Base-by-base conservation (phyloP, 805 yeast species). In the Candida germanica region DNA sequence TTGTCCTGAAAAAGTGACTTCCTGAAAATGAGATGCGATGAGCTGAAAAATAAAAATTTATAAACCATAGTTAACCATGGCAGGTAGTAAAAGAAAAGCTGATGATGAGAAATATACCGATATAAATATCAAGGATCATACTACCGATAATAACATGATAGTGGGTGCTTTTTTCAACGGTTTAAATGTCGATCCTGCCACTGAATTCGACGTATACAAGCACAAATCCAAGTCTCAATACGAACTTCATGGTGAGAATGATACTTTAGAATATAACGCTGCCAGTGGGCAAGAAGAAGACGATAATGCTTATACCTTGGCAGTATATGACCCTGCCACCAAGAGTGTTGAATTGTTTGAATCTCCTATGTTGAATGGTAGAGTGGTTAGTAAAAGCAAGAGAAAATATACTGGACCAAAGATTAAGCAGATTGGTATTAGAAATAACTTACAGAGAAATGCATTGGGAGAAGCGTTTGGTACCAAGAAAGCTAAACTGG, bases 401-500 rank as follows among this genome's bases (percentile, higher is more conserved):
- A 75, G 80, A 49, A 62, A 62, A 29, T 69, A 69, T 43, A 65
- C 66, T 30, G 85, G 87, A 5, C 93, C 93, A 15, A 60, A 69
- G 17, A 70, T 86, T 38, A 78, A 75, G 61, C 83, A 77, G 56
- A 61, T 65, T 6, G 75, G 75, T 22, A 63, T 65, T 25, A 62
- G 66, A 43, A 62, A 72, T 49, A 66, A 73, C 40, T 65, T 70
- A 12, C 87, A 86, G 62, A 77, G 97, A 58, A 85, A 77, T 38
- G 83, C 87, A 2, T 73, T 93, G 54, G 98, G 98, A 54, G 91
- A 87, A 62, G 94, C 93, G 3, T 93, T 93, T 51, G 98, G 98
- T 73, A 91, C 98, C 39, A 89, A 86, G 66, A 89, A 80, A 66
- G 97, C 97, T 44, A 91, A 87, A 67, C 83, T 87, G 50, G 95